Evolutionary conservation across 257 asterid species (phyloP), one percentile per base, ranked within the genome.

Genomic region (Gentiana dahurica): DNA sequence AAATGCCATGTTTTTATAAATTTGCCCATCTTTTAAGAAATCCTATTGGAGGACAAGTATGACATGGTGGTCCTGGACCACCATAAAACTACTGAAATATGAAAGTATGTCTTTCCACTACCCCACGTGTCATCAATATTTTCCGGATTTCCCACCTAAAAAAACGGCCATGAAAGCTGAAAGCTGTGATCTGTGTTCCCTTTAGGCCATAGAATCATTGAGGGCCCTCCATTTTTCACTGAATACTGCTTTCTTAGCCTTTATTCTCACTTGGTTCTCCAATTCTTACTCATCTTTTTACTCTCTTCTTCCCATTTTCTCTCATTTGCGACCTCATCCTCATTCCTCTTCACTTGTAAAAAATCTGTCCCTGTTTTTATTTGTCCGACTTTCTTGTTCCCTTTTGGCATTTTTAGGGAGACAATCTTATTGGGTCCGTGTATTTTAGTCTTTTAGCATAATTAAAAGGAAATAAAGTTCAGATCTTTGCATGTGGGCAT

Each of bases 111-210:
- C 24, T 24, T 24, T 24, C 24, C 24, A 24, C 24, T 52, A 63
- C 11, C 55, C 70, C 81, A 67, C 75, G 66, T 62, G 78, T 59
- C 53, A 64, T 45, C 49, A 58, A 36, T 47, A 36, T 54, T 47
- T 53, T 65, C 61, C 57, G 44, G n/a, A 61, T 32, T 62, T 57
- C 57, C 63, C 58, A 54, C 76, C 81, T 69, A 62, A 52, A 68
- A 72, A 39, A 57, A 44, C 76, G 76, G 66, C 63, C 68, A 51
- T 48, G 34, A 57, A 57, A 57, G 59, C 69, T 63, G 65, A 62
- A 71, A 68, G 58, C 71, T 65, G 65, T 70, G 72, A 69, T 69
- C 76, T 68, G 72, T 62, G 37, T 65, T 66, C 60, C 49, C 58
- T 54, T 63, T 52, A 49, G 50, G 63, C 59, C 68, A 67, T 49